phyloP scores from a whole-genome alignment of 2,329 filamentous ascomycete genomes.

The Colletotrichum horii region DNA sequence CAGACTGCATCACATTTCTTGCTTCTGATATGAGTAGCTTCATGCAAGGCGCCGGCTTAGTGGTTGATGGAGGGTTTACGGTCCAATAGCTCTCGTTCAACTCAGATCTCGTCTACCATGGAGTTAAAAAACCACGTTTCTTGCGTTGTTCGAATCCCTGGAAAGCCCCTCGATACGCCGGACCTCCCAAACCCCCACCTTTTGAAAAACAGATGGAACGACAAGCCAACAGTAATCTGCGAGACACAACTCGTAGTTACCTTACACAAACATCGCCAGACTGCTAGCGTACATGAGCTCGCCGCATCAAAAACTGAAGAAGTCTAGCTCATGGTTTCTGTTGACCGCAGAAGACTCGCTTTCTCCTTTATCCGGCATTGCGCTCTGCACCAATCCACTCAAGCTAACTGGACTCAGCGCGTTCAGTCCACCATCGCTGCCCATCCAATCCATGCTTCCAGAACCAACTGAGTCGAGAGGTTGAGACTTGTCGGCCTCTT shows the following conservation, averaged over 20 bases:
- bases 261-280: background rate
- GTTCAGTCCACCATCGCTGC: constrained; percentile 16
- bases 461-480: background rate
- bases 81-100: constrained; percentile 23
- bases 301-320: constrained; percentile 36
- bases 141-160: background rate
- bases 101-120: background rate
- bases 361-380: constrained; percentile 27
- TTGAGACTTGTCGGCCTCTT: background rate
- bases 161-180: background rate
- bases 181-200: background rate
- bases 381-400: constrained; percentile 33
- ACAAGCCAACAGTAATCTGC: background rate
- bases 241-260: background rate
- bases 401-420: constrained; percentile 35
- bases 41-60: constrained; percentile 52
- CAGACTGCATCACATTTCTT: constrained; percentile 56
- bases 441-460: constrained; percentile 29
- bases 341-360: constrained; percentile 7
- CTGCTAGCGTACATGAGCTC: background rate
- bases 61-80: constrained; percentile 52
- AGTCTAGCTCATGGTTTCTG: constrained; percentile 44
- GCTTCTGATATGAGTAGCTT: constrained; percentile 58
- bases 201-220: background rate
- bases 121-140: background rate